Base-by-base conservation (phyloP, 2,329 filamentous ascomycete genomes). In the Didymella sp. region DNA sequence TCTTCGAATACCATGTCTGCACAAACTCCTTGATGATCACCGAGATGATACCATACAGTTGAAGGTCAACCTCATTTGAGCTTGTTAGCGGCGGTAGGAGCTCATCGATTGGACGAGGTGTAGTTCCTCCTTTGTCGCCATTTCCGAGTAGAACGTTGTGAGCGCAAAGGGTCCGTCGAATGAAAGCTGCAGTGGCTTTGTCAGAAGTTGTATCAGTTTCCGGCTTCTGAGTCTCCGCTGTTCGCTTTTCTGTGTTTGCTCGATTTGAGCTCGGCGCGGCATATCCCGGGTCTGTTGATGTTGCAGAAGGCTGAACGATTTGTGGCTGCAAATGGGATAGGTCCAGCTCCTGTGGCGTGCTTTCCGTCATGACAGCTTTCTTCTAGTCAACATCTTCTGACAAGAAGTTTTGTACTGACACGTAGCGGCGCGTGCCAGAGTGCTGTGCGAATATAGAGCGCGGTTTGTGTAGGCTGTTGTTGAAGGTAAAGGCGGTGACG, bases 21-120 rank as follows among this genome's bases (percentile, higher is more conserved):
- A 99, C 90, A 74, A 92, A 96, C 63, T 97, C 92, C 70, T 90
- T 88, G 68, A 97, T 82, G 60, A 98, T 87, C 57, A 98, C 89
- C 49, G 95, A 90, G 59, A 99, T 87, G 58, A 98, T 85, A 25
- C 91, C 94, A 74, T 98, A 99, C 4, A 99, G 84, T 78, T 99
- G 90, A 54, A 96, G 80, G 76, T 99, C 95, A 58, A 98, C 87
- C 67, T 96, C 92, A 75, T 96, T 96, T 48, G 92, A 92, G 79
- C 92, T 96, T 45, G 94, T 98, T 70, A 99, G 82, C 35, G 93
- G 92, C 57, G 94, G 95, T 42, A 99, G 81, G 40, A 96, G 81
- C 66, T 93, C 89, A 58, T 96, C 87, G 65, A 96, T 88, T 45
- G 91, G 85, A 68, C 81, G 81, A 41, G 84, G 84, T 66, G 78